phyloP scores from a whole-genome alignment of 2,329 filamentous ascomycete species.

The Aspergillus sp. region DNA sequence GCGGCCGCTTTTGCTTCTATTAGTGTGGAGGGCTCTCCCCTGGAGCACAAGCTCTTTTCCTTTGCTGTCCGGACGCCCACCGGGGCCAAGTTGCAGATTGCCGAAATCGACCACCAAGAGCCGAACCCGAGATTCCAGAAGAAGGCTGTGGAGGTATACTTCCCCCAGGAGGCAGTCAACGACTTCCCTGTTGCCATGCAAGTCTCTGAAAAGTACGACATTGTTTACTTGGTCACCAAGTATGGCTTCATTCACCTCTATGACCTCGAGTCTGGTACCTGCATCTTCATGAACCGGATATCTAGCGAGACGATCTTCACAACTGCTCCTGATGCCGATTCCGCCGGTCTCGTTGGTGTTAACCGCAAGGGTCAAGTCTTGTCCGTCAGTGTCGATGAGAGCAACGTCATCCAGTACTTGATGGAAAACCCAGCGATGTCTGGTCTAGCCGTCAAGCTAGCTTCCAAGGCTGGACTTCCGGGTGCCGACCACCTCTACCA shows the following conservation, averaged over 20 bases:
- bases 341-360: constrained; percentile 86
- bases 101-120: constrained; percentile 92
- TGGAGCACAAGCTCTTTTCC: constrained; percentile 93
- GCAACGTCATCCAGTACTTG: constrained; percentile 87
- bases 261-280: constrained; percentile 90
- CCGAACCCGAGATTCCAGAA: constrained; percentile 88
- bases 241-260: constrained; percentile 99
- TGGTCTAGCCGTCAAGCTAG: constrained; percentile 91
- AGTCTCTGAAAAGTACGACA: constrained; percentile 92
- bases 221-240: constrained; percentile 97
- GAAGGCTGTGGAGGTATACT: constrained; percentile 97
- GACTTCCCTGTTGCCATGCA: constrained; percentile 99
- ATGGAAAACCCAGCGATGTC: constrained; percentile 95
- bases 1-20: constrained; percentile 91
- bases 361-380: constrained; percentile 98
- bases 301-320: constrained; percentile 99
- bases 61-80: constrained; percentile 89
- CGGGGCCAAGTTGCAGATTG: constrained; percentile 93
- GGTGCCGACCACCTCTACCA: constrained; percentile 92
- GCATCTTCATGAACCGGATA: constrained; percentile 99
- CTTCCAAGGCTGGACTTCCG: constrained; percentile 87
- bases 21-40: constrained; percentile 80
- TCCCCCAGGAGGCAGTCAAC: constrained; percentile 90
- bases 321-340: constrained; percentile 78
- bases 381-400: constrained; percentile 89